These are phyloP conservation scores for Oryza glumipatula DNA, from an alignment of 176 grass and related monocot species.

Conservation along the genomic window DNA sequence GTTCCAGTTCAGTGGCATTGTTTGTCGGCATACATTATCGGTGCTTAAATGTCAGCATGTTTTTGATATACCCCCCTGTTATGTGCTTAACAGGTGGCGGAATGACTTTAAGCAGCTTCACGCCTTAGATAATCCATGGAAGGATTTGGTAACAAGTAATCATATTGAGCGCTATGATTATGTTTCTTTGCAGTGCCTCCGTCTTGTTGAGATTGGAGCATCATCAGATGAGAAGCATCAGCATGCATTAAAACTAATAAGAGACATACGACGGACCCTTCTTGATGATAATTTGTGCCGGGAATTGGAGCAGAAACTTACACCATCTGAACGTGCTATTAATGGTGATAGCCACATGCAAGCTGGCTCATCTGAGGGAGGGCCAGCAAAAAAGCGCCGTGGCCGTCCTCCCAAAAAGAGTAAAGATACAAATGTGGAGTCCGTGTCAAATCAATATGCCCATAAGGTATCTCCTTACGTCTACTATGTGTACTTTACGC, in stretches of 20 bases:
- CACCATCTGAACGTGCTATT: constrained; percentile 49
- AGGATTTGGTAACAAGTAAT: constrained; percentile 51
- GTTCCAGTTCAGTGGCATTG: constrained; percentile 67
- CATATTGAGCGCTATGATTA: constrained; percentile 70
- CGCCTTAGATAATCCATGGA: constrained; percentile 50
- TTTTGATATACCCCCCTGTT: constrained; percentile 61
- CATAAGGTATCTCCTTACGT: constrained; percentile 36
- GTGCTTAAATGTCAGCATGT: constrained; percentile 71
- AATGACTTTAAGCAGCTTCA: constrained; percentile 62
- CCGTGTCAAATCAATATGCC: constrained; percentile 49
- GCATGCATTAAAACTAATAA: constrained; percentile 57
- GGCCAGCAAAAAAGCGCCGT: constrained; percentile 57
- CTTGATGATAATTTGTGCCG: constrained; percentile 69
- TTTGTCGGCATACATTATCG: constrained; percentile 70
- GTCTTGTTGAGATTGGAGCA: constrained; percentile 67
- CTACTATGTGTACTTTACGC: background rate
- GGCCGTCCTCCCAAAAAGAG: constrained; percentile 78
- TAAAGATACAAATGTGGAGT: constrained; percentile 62
- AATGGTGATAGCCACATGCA: constrained; percentile 59
- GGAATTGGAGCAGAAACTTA: constrained; percentile 67
- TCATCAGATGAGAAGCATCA: constrained; percentile 69
- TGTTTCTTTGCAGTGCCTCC: constrained; percentile 70
- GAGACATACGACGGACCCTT: constrained; percentile 57
- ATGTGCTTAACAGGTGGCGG: constrained; percentile 70
- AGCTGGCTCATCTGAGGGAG: constrained; percentile 56